Evolutionary conservation across 108 stramenopile species (phyloP), one percentile per base, ranked within the genome.

Genomic region (Cylindrotheca fusiformis): DNA sequence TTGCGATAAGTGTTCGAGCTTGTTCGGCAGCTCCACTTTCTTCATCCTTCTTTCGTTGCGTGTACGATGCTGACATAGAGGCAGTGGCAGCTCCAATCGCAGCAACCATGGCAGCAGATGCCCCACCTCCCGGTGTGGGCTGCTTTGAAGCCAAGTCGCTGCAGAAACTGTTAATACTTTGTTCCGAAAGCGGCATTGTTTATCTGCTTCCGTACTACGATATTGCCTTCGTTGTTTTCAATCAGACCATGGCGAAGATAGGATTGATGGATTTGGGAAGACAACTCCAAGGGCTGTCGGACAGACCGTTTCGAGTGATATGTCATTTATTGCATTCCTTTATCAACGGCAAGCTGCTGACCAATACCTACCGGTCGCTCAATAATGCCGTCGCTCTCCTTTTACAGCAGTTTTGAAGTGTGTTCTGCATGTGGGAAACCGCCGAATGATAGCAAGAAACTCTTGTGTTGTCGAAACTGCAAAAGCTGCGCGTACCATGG

Each of bases 121-220:
- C 85, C 32, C 89, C 89, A 58, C 89, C 89, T 17, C 89, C 89
- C 0, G 89, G 89, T 6, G 86, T 87, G 8, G 89, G 84, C 67
- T 85, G 84, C 55, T 90, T 90, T 20, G 85, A 71, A 5, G 86
- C 66, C 19, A 90, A 69, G 14, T 61, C 29, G 25, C 60, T 61
- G 48, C 83, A 72, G 56, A 89, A 86, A 45, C 81, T 68, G 23
- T 80, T 69, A 23, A 87, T 49, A 28, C 54, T 68, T 46, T 66
- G 66, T 28, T 63, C 18, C 21, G 55, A 41, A 10, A 41, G 36
- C 14, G 36, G 10, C 36, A 41, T 41, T 14, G 14, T 41, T 6
- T n/a, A n/a, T n/a, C n/a, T n/a, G n/a, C n/a, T n/a, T n/a, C n/a
- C n/a, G n/a, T n/a, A n/a, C n/a, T n/a, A n/a, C n/a, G n/a, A n/a